Evolutionary conservation across 1,139 yeast species (phyloP).

Genomic region (Yamadazyma kanchanaburiensis): DNA sequence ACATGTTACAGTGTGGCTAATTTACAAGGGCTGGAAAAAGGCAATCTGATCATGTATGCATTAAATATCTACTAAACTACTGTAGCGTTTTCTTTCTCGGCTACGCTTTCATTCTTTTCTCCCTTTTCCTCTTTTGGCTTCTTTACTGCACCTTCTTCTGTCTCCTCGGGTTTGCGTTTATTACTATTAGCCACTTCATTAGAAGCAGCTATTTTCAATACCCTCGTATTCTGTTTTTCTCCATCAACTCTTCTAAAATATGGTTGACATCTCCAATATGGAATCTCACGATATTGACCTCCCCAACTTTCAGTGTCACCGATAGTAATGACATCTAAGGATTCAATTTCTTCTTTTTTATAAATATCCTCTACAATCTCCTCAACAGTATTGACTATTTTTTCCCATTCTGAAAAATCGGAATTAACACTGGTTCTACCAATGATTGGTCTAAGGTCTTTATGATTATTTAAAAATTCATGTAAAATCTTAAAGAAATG

Average conservation of each 20-base stretch:
- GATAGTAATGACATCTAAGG: conserved; percentile 48
- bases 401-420: conserved; percentile 60
- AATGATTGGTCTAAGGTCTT: conserved; percentile 71
- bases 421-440: conserved; percentile 54
- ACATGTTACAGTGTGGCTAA: no score
- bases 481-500: conserved; percentile 87
- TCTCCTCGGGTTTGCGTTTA: conserved; percentile 5
- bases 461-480: conserved; percentile 70
- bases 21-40: no score
- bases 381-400: conserved; percentile 68
- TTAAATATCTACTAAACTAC: no score
- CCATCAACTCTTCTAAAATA: conserved; percentile 87
- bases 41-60: no score
- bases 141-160: not conserved
- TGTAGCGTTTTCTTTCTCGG: not conserved
- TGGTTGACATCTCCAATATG: conserved; percentile 97
- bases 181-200: conserved; percentile 11
- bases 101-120: not conserved
- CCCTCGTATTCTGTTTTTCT: conserved; percentile 40
- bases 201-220: conserved; percentile 40
- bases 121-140: conserved; percentile 1
- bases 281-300: conserved; percentile 76
- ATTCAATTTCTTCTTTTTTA: conserved; percentile 35
- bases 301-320: conserved; percentile 72
- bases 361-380: conserved; percentile 56